Base-by-base conservation (phyloP, 495 filamentous ascomycete species). In the Aspergillus taichungensis region DNA sequence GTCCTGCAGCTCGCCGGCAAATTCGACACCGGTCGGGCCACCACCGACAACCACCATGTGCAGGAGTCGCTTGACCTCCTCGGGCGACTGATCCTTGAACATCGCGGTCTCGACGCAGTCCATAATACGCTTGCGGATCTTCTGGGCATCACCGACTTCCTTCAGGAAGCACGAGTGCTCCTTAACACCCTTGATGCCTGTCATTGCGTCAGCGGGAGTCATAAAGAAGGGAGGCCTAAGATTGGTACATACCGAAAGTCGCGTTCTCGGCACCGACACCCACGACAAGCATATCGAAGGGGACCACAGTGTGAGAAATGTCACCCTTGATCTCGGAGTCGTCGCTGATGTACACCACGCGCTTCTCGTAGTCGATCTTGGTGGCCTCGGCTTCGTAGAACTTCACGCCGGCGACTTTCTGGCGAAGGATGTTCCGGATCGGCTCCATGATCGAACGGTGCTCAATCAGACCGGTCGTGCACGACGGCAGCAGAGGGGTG, bases 381-480 rank as follows among this genome's bases (percentile, higher is more conserved):
- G 87, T 95, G 24, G 89, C 89, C 57, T 97, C 91, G 55, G 94
- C 92, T 77, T 99, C 94, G 78, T 94, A 97, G 75, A 85, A 99
- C 63, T 89, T 87, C 58, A 94, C 92, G 39, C 80, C 74, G 39
- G 84, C 85, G 64, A 87, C 85, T 77, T 96, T 96, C 66, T 89
- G 85, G 52, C 90, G 83, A 30, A 94, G 73, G 62, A 99, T 92
- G 63, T 91, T 92, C 49, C 92, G 84, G 50, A 99, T 79, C 27
- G 92, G 92, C 74, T 99, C 92, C 90, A 99, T 97, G 66, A 99
- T 97, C 50, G 88, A 95, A 59, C 94, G 87, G 73, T 96, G 94
- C 73, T 99, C 94, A 60, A 99, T 91, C 53, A 86, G 83, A 63
- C 94, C 92, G 41, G 88, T 95, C 18, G 92, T 96, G 69, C 94